Evolutionary conservation across 2,329 filamentous ascomycete species (phyloP).

Genomic region (Domatiomyces catenatus): DNA sequence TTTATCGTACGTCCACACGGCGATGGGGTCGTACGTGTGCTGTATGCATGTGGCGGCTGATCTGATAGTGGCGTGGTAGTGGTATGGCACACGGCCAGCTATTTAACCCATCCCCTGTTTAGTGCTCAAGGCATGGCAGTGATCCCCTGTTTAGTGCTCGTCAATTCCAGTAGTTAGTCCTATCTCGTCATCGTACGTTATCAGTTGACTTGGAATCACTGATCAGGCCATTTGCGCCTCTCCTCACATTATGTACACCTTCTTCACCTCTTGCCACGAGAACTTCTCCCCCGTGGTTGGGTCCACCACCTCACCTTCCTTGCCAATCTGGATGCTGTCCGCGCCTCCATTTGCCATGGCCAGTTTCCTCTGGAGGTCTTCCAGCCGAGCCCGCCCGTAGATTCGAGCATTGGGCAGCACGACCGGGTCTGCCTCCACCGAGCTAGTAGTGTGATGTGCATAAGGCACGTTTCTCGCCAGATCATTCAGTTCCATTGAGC

Average conservation of each 20-base stretch:
- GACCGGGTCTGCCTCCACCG: constrained; percentile 73
- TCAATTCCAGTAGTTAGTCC: too few species aligned
- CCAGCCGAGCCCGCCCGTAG: constrained; percentile 60
- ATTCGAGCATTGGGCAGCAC: constrained; percentile 76
- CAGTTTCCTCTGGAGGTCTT: constrained; percentile 64
- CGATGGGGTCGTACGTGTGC: too few species aligned
- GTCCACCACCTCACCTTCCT: constrained; percentile 54
- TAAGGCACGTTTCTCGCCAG: constrained; percentile 81
- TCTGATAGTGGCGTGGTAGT: too few species aligned
- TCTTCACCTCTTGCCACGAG: constrained; percentile 49
- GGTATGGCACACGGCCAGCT: too few species aligned
- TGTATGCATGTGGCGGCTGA: too few species aligned
- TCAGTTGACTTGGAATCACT: neutral
- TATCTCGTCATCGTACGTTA: too few species aligned
- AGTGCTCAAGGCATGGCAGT: too few species aligned
- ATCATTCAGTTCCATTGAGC: constrained; percentile 85
- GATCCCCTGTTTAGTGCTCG: too few species aligned
- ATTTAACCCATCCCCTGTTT: too few species aligned
- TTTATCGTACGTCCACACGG: too few species aligned
- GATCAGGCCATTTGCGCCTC: neutral
- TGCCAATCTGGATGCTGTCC: constrained; percentile 8
- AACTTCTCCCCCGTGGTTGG: constrained; percentile 59
- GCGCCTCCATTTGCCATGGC: constrained; percentile 15
- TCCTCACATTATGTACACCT: constrained; percentile 71
- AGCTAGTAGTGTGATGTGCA: constrained; percentile 86